Conservation (phyloP, 768 basidiomycete species). For the Megacollybia marginata region DNA sequence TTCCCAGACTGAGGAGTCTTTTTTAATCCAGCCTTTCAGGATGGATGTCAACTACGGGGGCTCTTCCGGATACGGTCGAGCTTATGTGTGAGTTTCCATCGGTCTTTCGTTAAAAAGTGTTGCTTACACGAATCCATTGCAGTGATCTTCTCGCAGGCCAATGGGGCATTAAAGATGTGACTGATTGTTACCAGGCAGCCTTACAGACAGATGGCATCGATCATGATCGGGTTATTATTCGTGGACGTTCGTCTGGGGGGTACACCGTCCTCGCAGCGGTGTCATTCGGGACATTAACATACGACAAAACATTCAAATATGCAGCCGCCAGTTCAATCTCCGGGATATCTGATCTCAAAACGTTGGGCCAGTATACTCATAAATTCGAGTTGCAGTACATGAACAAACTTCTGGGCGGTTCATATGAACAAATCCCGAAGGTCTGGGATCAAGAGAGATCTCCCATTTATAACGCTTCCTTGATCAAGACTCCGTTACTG, state of each 20-base stretch:
- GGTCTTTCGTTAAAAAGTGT: no score
- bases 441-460: constrained; percentile 43
- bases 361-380: constrained; percentile 46
- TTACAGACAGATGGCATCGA: constrained; percentile 45
- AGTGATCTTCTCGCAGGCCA: constrained; percentile 50
- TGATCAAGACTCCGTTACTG: constrained; percentile 44
- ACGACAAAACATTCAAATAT: constrained; percentile 20
- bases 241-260: constrained; percentile 70
- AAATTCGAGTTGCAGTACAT: constrained; percentile 45
- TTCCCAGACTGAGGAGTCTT: background rate
- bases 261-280: constrained; percentile 52
- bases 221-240: constrained; percentile 52
- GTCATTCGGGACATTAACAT: constrained; percentile 14
- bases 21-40: background rate
- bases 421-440: constrained; percentile 34
- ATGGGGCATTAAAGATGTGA: constrained; percentile 73
- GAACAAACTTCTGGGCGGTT: constrained; percentile 46
- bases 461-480: constrained; percentile 41
- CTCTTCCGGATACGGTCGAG: constrained; percentile 64
- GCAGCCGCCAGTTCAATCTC: constrained; percentile 60
- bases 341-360: constrained; percentile 59
- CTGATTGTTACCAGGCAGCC: constrained; percentile 52
- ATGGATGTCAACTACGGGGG: constrained; percentile 75
- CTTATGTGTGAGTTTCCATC: constrained; percentile 1
- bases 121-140: constrained; percentile 24